Evolutionary conservation across 192 early-diverging fungal species (phyloP).

Genomic region (Coemansia sp.): DNA sequence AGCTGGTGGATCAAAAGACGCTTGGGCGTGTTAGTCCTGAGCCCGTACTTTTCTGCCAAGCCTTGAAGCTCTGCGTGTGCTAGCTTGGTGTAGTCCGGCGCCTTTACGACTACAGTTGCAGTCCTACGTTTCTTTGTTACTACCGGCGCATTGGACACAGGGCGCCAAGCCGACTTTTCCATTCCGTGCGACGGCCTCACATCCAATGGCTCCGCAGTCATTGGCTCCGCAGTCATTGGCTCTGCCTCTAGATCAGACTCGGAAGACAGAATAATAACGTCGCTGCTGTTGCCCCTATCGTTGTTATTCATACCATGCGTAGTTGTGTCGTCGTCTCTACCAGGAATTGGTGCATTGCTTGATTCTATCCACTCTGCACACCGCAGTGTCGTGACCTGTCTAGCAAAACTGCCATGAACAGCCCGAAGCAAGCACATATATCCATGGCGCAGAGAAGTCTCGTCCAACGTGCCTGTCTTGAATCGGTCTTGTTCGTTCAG

Average conservation of each 20-base stretch:
- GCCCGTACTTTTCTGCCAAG: slow-evolving; percentile 19
- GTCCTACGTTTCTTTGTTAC: background rate
- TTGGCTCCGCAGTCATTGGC: background rate
- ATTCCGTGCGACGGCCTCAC: background rate
- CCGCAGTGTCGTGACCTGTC: slow-evolving; percentile 14
- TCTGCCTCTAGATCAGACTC: background rate
- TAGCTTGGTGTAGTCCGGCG: slow-evolving; percentile 20
- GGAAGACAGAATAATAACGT: slow-evolving; percentile 11
- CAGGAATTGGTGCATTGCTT: background rate
- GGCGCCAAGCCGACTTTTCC: background rate
- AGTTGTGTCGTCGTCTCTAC: background rate
- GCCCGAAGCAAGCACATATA: slow-evolving; percentile 28
- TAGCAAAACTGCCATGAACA: slow-evolving; percentile 21
- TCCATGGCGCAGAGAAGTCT: slow-evolving; percentile 20
- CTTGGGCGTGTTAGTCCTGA: slow-evolving; percentile 22
- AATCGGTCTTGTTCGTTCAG: background rate
- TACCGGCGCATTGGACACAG: background rate
- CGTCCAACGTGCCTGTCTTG: background rate
- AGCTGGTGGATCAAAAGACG: slow-evolving; percentile 33
- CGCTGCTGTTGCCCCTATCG: background rate
- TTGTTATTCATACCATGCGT: background rate
- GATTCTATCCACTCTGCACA: slow-evolving; percentile 28
- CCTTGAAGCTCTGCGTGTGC: slow-evolving; percentile 9
- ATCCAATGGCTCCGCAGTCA: background rate
- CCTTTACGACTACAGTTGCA: background rate